Base-by-base conservation (phyloP, 257 asterid species). In the Marsdenia floribunda region DNA sequence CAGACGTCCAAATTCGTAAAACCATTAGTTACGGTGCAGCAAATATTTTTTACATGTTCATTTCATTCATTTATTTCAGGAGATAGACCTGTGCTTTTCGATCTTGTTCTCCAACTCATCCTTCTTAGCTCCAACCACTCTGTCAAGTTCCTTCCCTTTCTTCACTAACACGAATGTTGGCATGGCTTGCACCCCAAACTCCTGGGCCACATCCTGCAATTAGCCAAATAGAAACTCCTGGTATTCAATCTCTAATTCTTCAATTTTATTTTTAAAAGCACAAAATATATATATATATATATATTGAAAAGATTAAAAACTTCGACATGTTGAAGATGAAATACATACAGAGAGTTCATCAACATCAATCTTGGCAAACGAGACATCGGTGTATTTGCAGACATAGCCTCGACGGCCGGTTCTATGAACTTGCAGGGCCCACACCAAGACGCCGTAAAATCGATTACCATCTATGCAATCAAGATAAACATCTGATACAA, bases 371-470 rank as follows among this genome's bases (percentile, higher is more conserved):
- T 93, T 91, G 76, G 85, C 83, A 70, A 93, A 93, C 70, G 90
- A 96, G 19, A 91, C 94, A 72, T 91, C 85, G 19, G 93, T 42
- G 77, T 76, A 93, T 74, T 83, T 89, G 71, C 70, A n/a, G 98
- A 79, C 90, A 93, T 71, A 3, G 60, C 74, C 3, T 83, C 73
- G 80, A 91, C 75, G 76, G 77, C 79, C 37, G 98, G 97, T 77
- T 86, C 97, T 76, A 90, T 90, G 73, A 90, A 75, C 85, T 79
- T 93, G 93, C 98, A 91, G 54, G 97, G 98, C 3, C 97, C 97
- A 63, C 98, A 93, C 97, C 98, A 93, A 14, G 90, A 47, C 12
- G 97, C 97, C 46, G 97, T 79, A 38, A 93, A 93, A 87, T 90
- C 96, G 44, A 93, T 87, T 78, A 91, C 98, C 81, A 91, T 80